phyloP scores from a whole-genome alignment of 2,329 filamentous ascomycete genomes.

The Apiospora koreana region DNA sequence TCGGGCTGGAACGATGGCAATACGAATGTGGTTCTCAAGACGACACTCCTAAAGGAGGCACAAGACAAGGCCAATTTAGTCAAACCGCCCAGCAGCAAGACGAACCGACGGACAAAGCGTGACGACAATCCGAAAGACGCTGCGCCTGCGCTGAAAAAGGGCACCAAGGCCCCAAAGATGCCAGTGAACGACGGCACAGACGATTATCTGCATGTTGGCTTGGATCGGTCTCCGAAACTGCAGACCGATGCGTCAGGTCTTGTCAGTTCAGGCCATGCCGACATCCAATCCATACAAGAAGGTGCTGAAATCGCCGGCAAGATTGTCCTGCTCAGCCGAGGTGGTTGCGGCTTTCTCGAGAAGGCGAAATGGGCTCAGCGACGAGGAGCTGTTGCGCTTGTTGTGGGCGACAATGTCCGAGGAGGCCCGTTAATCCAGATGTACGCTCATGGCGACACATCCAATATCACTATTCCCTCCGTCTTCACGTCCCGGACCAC shows the following conservation, averaged over 20 bases:
- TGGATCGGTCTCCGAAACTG: constrained; percentile 32
- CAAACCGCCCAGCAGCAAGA: constrained; percentile 28
- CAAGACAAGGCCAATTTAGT: constrained; percentile 31
- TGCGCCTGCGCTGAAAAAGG: constrained; percentile 23
- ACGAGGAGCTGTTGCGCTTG: constrained; percentile 83
- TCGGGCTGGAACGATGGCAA: constrained; percentile 77
- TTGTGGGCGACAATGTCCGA: constrained; percentile 90
- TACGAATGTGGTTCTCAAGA: constrained; percentile 41
- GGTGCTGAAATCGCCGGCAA: constrained; percentile 91
- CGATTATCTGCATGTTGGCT: constrained; percentile 70
- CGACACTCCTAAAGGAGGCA: constrained; percentile 39
- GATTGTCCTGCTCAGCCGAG: constrained; percentile 85
- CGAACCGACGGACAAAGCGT: constrained; percentile 37
- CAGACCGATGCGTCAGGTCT: constrained; percentile 36
- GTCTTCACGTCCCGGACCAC: constrained; percentile 95
- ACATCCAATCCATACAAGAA: constrained; percentile 91
- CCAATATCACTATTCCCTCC: constrained; percentile 90
- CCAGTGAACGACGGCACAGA: constrained; percentile 75
- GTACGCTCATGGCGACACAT: constrained; percentile 96
- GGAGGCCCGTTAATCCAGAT: constrained; percentile 92
- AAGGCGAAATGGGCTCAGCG: constrained; percentile 97
- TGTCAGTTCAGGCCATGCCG: constrained; percentile 64
- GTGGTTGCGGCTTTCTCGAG: constrained; percentile 93
- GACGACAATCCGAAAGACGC: constrained; percentile 33
- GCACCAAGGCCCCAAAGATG: constrained; percentile 31